These are phyloP conservation scores for Leccinellum rugosiceps DNA, from an alignment of 768 basidiomycete species.

Conservation along the genomic window DNA sequence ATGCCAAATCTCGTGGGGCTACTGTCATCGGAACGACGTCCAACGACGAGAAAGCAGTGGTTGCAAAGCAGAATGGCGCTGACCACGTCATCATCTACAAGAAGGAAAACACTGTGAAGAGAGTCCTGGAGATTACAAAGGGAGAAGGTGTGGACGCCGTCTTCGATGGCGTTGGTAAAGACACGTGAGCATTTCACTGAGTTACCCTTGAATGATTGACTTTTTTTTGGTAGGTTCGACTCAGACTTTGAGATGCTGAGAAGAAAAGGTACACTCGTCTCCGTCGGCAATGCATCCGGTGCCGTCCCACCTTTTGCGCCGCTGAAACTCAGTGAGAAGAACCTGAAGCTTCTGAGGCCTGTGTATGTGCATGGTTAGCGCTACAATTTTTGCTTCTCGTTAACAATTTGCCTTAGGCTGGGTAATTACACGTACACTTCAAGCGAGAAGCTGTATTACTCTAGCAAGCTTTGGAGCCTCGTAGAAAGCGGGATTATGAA, in stretches of 20 bases:
- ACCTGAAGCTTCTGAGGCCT: constrained; percentile 75
- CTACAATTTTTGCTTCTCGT: not conserved
- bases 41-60: constrained; percentile 73
- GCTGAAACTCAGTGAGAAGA: constrained; percentile 74
- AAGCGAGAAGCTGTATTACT: constrained; percentile 69
- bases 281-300: constrained; percentile 91
- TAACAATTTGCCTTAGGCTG: constrained; percentile 44
- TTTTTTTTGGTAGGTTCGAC: constrained; percentile 55
- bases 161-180: constrained; percentile 96
- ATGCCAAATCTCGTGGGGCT: constrained; percentile 71
- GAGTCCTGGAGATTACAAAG: constrained; percentile 71
- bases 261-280: constrained; percentile 87
- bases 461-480: constrained; percentile 58
- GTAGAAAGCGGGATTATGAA: constrained; percentile 59
- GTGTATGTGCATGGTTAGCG: constrained; percentile 42
- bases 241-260: constrained; percentile 76
- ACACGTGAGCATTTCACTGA: constrained; percentile 54
- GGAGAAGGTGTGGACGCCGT: constrained; percentile 82
- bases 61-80: constrained; percentile 78
- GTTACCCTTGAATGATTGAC: constrained; percentile 4
- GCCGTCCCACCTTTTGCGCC: constrained; percentile 73
- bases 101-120: constrained; percentile 67
- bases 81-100: constrained; percentile 85
- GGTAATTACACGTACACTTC: constrained; percentile 69
- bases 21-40: constrained; percentile 94